Evolutionary conservation across 2,329 filamentous ascomycete genomes (phyloP), one percentile per base, ranked within the genome.

Genomic region (Laburnicola sp.): DNA sequence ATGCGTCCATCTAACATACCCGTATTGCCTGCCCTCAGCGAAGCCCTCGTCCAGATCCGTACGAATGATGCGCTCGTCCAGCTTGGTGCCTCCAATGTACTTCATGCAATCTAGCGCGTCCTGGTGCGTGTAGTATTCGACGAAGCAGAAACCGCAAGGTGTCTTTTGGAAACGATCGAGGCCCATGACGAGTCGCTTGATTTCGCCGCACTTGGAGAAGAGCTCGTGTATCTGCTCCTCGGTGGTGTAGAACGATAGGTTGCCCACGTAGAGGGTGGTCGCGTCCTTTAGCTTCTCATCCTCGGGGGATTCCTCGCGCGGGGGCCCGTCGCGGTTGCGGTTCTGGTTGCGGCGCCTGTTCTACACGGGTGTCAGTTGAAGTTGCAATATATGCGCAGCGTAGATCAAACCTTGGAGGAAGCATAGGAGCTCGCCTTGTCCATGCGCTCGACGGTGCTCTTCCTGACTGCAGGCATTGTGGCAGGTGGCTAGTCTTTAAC

Each of bases 191-290:
- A 99, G 84, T 26, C 94, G 89, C 78, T 99, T 99, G 76, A 99
- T 96, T 78, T 97, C 94, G 66, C 94, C 94, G 75, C 91, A 93
- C 81, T 96, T 96, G 53, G 88, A 86, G 74, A 97, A 97, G 41
- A 97, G 85, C 75, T 97, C 93, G 75, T 97, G 93, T 53, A 99
- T 96, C 73, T 99, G 94, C 77, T 99, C 94, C 74, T 99, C 94
- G 50, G 94, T 99, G 23, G 94, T 99, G 81, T 96, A 97, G 78
- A 97, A 97, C 35, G 92, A 96, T 83, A 99, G 80, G 74, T 99
- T 99, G 66, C 94, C 94, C 40, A 99, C 93, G 70, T 99, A 99
- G 71, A 99, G 89, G 0, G 94, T 99, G 6, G 93, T 92, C 35
- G 94, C 91, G 71, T 94, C 81, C 59, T 84, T 88, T 53, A 99